Conservation (phyloP, 805 yeast genomes). For the Nakazawaea ambrosiae region DNA sequence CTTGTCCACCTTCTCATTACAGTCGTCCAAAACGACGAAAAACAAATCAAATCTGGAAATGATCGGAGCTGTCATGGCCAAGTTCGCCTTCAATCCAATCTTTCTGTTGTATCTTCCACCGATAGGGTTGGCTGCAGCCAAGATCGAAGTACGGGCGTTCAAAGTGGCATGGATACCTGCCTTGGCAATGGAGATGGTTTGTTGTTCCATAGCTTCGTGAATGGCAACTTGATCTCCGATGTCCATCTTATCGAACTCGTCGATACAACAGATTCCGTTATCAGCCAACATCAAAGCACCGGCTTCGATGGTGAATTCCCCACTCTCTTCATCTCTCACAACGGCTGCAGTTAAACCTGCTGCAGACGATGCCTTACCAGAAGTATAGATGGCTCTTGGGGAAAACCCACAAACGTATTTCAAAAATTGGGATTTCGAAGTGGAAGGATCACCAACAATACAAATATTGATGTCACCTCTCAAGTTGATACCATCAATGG, state of each 20-base stretch:
- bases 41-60: conserved; percentile 97
- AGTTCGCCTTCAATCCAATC: conserved; percentile 72
- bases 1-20: conserved; percentile 86
- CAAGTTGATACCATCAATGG: conserved; percentile 88
- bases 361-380: conserved; percentile 97
- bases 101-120: conserved; percentile 95
- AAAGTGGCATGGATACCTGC: conserved; percentile 98
- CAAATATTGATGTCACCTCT: conserved; percentile 97
- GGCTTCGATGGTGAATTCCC: conserved; percentile 95
- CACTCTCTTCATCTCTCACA: conserved; percentile 93
- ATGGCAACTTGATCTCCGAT: conserved; percentile 93
- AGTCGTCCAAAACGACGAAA: conserved; percentile 90
- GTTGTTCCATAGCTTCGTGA: conserved; percentile 99
- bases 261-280: conserved; percentile 97
- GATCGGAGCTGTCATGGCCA: conserved; percentile 96
- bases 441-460: conserved; percentile 96
- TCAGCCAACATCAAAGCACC: conserved; percentile 98
- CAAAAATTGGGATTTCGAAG: conserved; percentile 92
- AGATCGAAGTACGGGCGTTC: conserved; percentile 91
- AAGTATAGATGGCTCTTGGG: conserved; percentile 93
- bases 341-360: conserved; percentile 99
- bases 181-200: conserved; percentile 95
- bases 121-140: conserved; percentile 98
- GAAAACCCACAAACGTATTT: conserved; percentile 88
- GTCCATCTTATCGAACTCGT: conserved; percentile 98